Conservation (phyloP, 1,284 basidiomycete genomes). For the Neolentinus lepideus region DNA sequence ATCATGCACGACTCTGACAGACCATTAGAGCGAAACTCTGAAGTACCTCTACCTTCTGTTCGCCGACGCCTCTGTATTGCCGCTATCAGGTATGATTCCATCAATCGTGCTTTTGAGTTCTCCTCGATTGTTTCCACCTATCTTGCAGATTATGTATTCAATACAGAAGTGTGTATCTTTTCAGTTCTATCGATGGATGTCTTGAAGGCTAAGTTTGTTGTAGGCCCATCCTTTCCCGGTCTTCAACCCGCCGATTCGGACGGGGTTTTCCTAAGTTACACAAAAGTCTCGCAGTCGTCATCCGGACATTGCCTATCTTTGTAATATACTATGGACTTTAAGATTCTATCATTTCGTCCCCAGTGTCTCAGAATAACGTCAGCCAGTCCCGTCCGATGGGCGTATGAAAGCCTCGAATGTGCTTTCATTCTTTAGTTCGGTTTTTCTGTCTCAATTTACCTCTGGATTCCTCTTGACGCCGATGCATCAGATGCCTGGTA, state of each 20-base stretch:
- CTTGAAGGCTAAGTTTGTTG: background rate
- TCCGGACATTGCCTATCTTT: background rate
- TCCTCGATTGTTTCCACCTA: background rate
- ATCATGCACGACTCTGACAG: conserved; percentile 1
- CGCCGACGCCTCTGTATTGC: conserved; percentile 64
- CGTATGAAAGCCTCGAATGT: too few relatives aligned
- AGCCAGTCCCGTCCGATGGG: too few relatives aligned
- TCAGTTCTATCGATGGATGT: background rate
- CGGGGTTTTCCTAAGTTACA: conserved; percentile 37
- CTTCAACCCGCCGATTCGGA: conserved; percentile 44
- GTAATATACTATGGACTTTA: background rate
- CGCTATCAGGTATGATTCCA: conserved; percentile 49
- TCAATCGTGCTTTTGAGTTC: background rate
- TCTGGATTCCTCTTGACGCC: too few relatives aligned
- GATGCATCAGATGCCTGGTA: too few relatives aligned
- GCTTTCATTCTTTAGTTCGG: too few relatives aligned
- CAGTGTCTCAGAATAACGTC: too few relatives aligned
- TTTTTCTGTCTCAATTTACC: too few relatives aligned
- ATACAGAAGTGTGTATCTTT: conserved; percentile 67
- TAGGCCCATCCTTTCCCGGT: conserved; percentile 67
- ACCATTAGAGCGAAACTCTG: conserved; percentile 74
- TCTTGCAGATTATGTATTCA: conserved; percentile 79
- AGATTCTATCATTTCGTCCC: too few relatives aligned
- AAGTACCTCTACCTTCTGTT: conserved; percentile 95
- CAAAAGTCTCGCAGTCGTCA: background rate